phyloP scores from a whole-genome alignment of 1,139 yeast genomes.

The Suhomyces bolitotheri region DNA sequence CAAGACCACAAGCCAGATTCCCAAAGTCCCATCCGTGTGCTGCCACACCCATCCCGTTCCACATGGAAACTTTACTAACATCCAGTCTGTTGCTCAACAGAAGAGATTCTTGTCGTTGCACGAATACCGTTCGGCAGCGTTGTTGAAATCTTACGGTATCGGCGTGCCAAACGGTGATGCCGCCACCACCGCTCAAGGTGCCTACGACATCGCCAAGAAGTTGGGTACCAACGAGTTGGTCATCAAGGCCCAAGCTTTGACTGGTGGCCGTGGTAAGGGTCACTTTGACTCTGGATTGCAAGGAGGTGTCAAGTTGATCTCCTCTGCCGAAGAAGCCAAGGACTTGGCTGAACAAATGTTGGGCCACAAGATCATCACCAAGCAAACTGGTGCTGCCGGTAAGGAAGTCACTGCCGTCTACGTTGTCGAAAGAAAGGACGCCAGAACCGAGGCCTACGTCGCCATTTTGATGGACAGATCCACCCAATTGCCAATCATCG shows the following conservation, averaged over 20 bases:
- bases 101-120: constrained; percentile 85
- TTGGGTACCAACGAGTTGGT: constrained; percentile 79
- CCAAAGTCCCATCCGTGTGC: no score
- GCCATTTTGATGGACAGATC: constrained; percentile 95
- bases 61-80: constrained; percentile 22
- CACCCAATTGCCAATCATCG: constrained; percentile 86
- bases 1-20: no score
- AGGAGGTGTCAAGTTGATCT: constrained; percentile 93
- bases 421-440: constrained; percentile 92
- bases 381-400: constrained; percentile 98
- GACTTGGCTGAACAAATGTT: constrained; percentile 88
- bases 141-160: constrained; percentile 78
- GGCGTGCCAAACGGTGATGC: constrained; percentile 92
- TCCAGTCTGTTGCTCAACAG: constrained; percentile 21
- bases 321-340: constrained; percentile 83
- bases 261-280: constrained; percentile 99
- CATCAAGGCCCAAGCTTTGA: constrained; percentile 95
- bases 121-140: constrained; percentile 93
- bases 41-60: no score
- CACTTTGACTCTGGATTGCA: constrained; percentile 93
- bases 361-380: constrained; percentile 89
- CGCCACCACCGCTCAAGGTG: constrained; percentile 87
- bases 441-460: constrained; percentile 90
- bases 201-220: constrained; percentile 72
- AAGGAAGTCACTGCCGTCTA: constrained; percentile 96